phyloP scores from a whole-genome alignment of 139 green algal species.

The Limnomonas spitsbergensis region DNA sequence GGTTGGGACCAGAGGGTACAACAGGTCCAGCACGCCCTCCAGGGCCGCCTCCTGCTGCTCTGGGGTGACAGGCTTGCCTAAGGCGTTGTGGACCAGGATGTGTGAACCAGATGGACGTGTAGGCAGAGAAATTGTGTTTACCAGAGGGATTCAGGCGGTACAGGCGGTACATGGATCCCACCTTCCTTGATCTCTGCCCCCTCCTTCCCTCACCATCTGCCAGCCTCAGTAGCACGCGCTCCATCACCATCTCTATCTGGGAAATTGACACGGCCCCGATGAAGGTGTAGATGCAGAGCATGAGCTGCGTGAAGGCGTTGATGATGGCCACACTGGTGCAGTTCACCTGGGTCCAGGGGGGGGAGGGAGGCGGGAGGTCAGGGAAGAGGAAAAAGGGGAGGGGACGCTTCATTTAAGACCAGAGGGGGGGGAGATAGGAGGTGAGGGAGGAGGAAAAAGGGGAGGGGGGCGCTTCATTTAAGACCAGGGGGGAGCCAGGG shows the following conservation, averaged over 20 bases:
- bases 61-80: not conserved
- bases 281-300: slow-evolving; percentile 72
- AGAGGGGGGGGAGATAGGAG: too few relatives aligned
- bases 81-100: not conserved
- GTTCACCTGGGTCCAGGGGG: slow-evolving; percentile 16
- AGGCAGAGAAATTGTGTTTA: too few relatives aligned
- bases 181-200: too few relatives aligned
- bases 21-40: slow-evolving; percentile 90
- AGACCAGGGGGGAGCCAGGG: too few relatives aligned
- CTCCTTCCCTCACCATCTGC: slow-evolving; percentile 14
- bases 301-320: slow-evolving; percentile 52
- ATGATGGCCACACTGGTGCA: slow-evolving; percentile 35
- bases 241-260: slow-evolving; percentile 46
- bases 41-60: slow-evolving; percentile 77
- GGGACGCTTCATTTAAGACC: too few relatives aligned
- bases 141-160: too few relatives aligned
- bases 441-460: too few relatives aligned
- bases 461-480: too few relatives aligned
- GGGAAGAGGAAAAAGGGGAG: too few relatives aligned
- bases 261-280: slow-evolving; percentile 50
- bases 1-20: not conserved
- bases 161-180: too few relatives aligned
- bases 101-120: too few relatives aligned
- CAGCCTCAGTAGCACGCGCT: slow-evolving; percentile 14
- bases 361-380: too few relatives aligned